Conservation (phyloP, 106 monocot genomes). For the Ottelia alismoides region DNA sequence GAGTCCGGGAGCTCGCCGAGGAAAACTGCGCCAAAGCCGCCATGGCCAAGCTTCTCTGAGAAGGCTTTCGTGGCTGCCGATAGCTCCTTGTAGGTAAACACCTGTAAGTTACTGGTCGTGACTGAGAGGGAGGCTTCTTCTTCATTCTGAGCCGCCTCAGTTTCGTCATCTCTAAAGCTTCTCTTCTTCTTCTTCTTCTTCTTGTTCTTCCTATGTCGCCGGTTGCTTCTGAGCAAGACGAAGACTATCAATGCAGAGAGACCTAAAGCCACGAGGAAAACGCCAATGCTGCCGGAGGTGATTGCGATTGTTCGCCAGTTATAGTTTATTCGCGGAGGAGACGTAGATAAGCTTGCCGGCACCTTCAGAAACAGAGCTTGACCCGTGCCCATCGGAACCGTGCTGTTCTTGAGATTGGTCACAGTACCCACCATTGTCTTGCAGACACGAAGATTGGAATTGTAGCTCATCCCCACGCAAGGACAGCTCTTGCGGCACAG, state of each 20-base stretch:
- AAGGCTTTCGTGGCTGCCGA: conserved; percentile 26
- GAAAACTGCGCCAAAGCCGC: conserved; percentile 53
- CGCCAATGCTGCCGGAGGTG: too few relatives aligned
- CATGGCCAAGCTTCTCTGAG: conserved; percentile 47
- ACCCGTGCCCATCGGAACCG: not conserved
- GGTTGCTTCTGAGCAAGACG: not conserved
- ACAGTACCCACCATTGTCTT: conserved; percentile 18
- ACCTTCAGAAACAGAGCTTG: conserved; percentile 22
- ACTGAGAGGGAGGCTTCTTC: too few relatives aligned
- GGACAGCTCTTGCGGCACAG: conserved; percentile 37
- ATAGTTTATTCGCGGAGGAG: too few relatives aligned
- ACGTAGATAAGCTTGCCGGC: too few relatives aligned
- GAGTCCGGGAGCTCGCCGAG: conserved; percentile 28
- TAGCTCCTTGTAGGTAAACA: conserved; percentile 47
- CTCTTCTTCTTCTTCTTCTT: not conserved
- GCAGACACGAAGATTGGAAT: conserved; percentile 12
- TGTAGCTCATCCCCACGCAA: conserved; percentile 32
- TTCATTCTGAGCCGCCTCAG: not conserved
- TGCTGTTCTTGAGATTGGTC: conserved; percentile 32
- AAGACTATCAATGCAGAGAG: not conserved
- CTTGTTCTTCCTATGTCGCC: not conserved
- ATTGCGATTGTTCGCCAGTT: too few relatives aligned
- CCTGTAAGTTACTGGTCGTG: conserved; percentile 16
- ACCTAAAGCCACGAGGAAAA: not conserved
- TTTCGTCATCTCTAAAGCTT: not conserved